Conservation (phyloP, 176 grass and related monocot species). For the Dendrocalamus sinicus region DNA sequence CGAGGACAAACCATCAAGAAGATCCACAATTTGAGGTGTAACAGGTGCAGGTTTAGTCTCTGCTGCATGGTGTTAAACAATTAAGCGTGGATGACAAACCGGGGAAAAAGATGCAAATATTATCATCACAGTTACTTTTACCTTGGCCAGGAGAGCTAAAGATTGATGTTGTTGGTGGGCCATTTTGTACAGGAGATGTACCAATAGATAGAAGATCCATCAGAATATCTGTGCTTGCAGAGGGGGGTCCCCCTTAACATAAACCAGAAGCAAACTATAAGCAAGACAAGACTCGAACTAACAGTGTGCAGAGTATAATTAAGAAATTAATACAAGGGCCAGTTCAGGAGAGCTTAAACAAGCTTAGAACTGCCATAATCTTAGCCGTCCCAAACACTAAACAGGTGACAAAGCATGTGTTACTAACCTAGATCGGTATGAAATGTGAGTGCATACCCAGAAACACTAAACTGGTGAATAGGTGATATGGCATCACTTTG, state of each 20-base stretch:
- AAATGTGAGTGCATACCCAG: slow-evolving; percentile 20
- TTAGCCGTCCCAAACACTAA: not conserved
- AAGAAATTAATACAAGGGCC: not conserved
- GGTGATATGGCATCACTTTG: slow-evolving; percentile 27
- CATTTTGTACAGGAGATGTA: slow-evolving; percentile 79
- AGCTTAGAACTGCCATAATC: not conserved
- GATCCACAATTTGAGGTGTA: slow-evolving; percentile 69
- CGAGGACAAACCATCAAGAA: slow-evolving; percentile 84
- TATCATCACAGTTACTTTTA: slow-evolving; percentile 56
- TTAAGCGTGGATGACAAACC: slow-evolving; percentile 32
- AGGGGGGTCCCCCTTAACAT: slow-evolving; percentile 52
- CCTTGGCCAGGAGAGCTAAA: slow-evolving; percentile 51
- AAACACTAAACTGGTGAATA: slow-evolving; percentile 14
- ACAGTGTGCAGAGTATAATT: not conserved
- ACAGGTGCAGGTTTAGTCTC: slow-evolving; percentile 57
- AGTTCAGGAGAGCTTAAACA: slow-evolving; percentile 18
- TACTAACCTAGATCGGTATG: not conserved
- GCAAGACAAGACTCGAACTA: slow-evolving; percentile 15
- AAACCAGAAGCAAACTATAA: slow-evolving; percentile 46
- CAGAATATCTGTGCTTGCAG: slow-evolving; percentile 73
- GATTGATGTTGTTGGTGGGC: slow-evolving; percentile 46
- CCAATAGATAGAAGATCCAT: slow-evolving; percentile 97
- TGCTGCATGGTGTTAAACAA: slow-evolving; percentile 41
- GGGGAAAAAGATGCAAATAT: slow-evolving; percentile 12
- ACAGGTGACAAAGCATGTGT: slow-evolving; percentile 3